These are phyloP conservation scores for Paecilomyces sp. DNA, from an alignment of 2,329 filamentous ascomycete species.

Conservation along the genomic window DNA sequence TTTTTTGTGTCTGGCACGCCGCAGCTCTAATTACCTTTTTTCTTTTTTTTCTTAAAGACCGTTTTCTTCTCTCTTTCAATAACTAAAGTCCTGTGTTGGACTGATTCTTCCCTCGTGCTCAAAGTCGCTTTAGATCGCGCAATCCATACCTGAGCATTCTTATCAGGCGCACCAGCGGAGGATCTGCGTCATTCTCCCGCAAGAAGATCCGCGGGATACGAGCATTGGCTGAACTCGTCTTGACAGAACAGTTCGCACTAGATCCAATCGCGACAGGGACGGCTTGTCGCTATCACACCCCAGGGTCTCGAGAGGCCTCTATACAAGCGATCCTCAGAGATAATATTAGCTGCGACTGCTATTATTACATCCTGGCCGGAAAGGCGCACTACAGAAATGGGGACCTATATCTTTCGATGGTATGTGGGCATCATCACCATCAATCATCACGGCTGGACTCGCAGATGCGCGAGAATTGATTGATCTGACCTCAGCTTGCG, in stretches of 20 bases:
- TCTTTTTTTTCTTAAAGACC: neutral
- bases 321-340: neutral
- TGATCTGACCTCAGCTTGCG: neutral
- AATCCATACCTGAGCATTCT: neutral
- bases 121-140: neutral
- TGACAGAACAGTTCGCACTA: neutral
- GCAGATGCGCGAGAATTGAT: neutral
- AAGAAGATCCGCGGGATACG: neutral
- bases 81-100: neutral
- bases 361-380: neutral
- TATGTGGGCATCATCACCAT: slow-evolving; percentile 14
- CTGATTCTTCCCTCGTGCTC: neutral
- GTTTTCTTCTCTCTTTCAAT: neutral
- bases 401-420: slow-evolving; percentile 31
- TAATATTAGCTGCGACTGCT: neutral
- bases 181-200: neutral
- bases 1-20: neutral
- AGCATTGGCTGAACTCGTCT: neutral
- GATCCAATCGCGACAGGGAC: neutral
- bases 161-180: neutral
- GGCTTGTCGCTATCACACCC: neutral
- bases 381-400: slow-evolving; percentile 14
- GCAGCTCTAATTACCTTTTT: neutral
- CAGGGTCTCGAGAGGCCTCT: neutral
- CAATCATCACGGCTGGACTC: neutral